A percentile compares a stretch with the other conserved stretches of the same genome.
Conservation (phyloP, 2,329 filamentous ascomycete genomes). For the Geosmithia morbida region DNA sequence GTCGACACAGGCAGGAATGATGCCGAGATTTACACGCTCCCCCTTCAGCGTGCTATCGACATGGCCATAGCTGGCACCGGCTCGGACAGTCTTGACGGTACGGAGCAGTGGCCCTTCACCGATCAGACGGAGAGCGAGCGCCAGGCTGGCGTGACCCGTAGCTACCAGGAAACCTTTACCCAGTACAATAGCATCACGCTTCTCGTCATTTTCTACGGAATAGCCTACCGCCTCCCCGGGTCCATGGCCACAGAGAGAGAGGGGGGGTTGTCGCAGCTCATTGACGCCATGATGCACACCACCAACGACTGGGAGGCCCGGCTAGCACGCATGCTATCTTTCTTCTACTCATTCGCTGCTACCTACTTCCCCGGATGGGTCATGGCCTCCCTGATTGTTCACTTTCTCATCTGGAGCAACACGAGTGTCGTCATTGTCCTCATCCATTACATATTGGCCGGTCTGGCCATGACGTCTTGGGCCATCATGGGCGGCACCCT, state of each 20-base stretch:
- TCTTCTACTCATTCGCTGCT: conserved; percentile 53
- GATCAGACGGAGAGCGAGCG: conserved; percentile 55
- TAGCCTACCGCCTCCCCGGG: conserved; percentile 77
- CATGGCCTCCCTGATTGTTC: conserved; percentile 22
- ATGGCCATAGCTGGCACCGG: conserved; percentile 33
- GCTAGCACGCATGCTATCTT: conserved; percentile 31
- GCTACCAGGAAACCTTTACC: conserved; percentile 60
- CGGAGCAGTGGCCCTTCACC: conserved; percentile 23
- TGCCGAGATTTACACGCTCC: conserved; percentile 49
- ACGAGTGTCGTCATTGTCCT: conserved; percentile 48
- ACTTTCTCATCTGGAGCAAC: conserved; percentile 15
- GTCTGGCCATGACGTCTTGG: conserved; percentile 58
- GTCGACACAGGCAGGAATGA: conserved; percentile 44
- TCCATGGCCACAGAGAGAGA: conserved; percentile 78
- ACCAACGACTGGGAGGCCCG: conserved; percentile 32
- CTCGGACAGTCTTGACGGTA: conserved; percentile 6
- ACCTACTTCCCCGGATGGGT: conserved; percentile 37
- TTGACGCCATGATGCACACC: conserved; percentile 64
- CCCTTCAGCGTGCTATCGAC: conserved; percentile 56
- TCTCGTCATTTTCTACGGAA: conserved; percentile 63
- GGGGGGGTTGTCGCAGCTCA: conserved; percentile 71
- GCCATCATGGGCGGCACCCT: conserved; percentile 63
- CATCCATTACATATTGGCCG: conserved; percentile 57
- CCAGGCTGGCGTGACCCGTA: conserved; percentile 45
- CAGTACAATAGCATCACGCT: conserved; percentile 66